Base-by-base conservation (phyloP, 139 green algal species). In the Tetradesmus obliquus region DNA sequence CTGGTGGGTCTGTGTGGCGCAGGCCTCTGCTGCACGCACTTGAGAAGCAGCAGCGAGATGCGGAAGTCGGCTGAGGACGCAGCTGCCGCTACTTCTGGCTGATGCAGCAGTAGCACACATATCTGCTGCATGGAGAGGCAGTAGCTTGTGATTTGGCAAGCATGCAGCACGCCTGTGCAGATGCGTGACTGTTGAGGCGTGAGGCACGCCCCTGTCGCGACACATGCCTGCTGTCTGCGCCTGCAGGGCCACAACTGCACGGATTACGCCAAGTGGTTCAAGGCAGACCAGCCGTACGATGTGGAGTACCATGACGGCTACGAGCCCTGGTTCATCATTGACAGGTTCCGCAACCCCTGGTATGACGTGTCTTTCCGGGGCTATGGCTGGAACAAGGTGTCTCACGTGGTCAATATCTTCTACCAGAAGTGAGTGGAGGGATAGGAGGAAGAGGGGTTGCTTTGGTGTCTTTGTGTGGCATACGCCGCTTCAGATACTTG, bases 371-470 rank as follows among this genome's bases (percentile, higher is more conserved):
- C 91, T 0, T 96, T 95, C 82, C 71, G 94, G 19, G 94, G 94
- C 62, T 96, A 96, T 66, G 94, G 94, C 79, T 95, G 94, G 93
- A 96, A 96, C 91, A 96, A 96, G 91, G 93, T 95, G 51, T 88
- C 87, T 7, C 91, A 93, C n/a, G 79, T 93, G 32, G 8, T 88
- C 86, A 93, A 91, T 69, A 84, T 91, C 81, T 84, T 58, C 3
- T 55, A 86, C n/a, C 69, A 85, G n/a, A 89, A 89, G 54, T 94
- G 82, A 92, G 89, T 81, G 62, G 8, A 17, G 32, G 32, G 8
- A n/a, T 69, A 19, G 19, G 32, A 45, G 32, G 32, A 45, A 45
- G 32, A 45, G 32, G 32, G 32, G 32, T 45, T 45, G 66, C 66
- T 9, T 82, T 45, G 32, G 32, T 45, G 32, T 45, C 32, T 45